Base-by-base conservation (phyloP, 345 rosid genomes). In the Mercurialis annua region DNA sequence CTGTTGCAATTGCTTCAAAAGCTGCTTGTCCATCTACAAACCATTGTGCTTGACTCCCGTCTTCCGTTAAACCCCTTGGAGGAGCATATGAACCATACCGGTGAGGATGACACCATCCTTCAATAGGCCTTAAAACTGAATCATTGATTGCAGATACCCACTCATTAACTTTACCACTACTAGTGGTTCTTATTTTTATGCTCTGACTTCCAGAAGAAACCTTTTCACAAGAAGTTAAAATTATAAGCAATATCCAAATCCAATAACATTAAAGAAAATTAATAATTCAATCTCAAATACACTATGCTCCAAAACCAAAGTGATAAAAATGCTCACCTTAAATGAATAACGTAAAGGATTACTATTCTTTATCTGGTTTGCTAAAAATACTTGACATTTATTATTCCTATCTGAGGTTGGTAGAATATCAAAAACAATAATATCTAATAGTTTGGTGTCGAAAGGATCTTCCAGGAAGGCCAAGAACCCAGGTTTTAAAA, bases 21-120 rank as follows among this genome's bases (percentile, higher is more conserved):
- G 98, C 89, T 61, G 89, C 92, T 73, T 93, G 76, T 61, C 98
- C 98, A 46, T 90, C 97, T 20, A 93, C 73, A 26, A 86, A 87
- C 98, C 98, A 90, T 68, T 89, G 97, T 77, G 87, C 94, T 78
- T 83, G 90, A 77, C 96, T 93, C 23, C 94, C 97, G 70, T 93
- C 98, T 6, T 85, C 84, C 40, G 83, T 70, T 71, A 81, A 77
- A 52, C 98, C 98, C 80, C 96, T 89, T 55, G 77, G 82, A 69
- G 98, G 91, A 62, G 96, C 86, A 72, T 77, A 93, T 14, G 98
- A 93, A 55, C 80, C 84, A 63, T 82, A 90, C 27, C 91, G 88
- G 67, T 88, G 96, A 72, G 97, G 89, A 76, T 77, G 83, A 73
- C 89, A 87, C 84, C 86, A 88, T 33, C 89, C 87, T 31, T 85